Evolutionary conservation across 2,329 filamentous ascomycete genomes (phyloP), one percentile per base, ranked within the genome.

Genomic region (Alternaria gansuensis): DNA sequence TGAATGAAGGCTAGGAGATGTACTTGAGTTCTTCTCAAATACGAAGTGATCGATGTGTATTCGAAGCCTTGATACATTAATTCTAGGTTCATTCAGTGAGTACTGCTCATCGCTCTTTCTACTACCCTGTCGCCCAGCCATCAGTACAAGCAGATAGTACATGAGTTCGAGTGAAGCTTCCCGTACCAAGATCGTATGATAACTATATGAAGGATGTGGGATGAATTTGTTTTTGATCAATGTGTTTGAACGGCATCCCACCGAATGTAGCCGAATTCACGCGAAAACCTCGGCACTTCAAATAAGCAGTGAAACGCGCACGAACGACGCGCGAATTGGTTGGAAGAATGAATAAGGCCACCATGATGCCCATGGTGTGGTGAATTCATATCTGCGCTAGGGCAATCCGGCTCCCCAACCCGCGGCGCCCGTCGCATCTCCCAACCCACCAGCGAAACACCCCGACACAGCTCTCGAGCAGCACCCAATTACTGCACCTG

Each of bases 321-420:
- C 55, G 51, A 67, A 55, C 39, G 26, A 41, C 40, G 21, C 13
- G 28, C 11, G 51, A 45, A 44, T 17, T 31, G 41, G 55, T 49
- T 29, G 39, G 17, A 17, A 57, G 46, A 60, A 62, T 60, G 60
- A 52, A 57, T 43, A 28, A 53, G 51, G 49, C 52, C 44, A 46
- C 41, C 26, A n/a, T n/a, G 21, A 37, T 21, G 10, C 24, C n/a
- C 26, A 23, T 26, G 11, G 37, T 33, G 51, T 44, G 51, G 51
- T 45, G 29, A 36, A 24, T 39, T 37, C 28, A 33, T 31, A 29
- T 49, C 44, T 24, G 33, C 51, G 56, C 51, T 54, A 54, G 37
- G 2, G 14, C n/a, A 26, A 14, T 14, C 43, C 54, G 49, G 54
- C 54, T 57, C 54, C 34, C 54, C 49, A 53, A 54, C 28, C 11